Conservation (phyloP, 768 basidiomycete genomes). For the Sporobolomyces pararoseus region DNA sequence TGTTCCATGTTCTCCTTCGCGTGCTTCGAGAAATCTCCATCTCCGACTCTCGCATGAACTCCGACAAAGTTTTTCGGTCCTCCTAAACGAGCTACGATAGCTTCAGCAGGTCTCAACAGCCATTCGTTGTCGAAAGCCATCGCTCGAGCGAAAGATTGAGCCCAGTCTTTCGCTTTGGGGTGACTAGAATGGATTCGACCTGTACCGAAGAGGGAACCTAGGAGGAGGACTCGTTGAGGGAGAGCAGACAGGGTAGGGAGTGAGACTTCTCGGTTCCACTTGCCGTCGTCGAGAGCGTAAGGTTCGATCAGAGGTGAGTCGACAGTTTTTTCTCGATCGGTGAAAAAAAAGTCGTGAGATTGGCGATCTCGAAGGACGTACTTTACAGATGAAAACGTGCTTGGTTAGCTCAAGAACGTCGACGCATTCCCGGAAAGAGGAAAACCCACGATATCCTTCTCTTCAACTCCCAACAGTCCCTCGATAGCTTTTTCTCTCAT, state of each 20-base stretch:
- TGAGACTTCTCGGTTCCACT: constrained; percentile 34
- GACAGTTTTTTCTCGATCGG: constrained; percentile 50
- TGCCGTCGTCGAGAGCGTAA: neutral
- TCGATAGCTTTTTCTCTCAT: constrained; percentile 56
- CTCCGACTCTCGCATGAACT: constrained; percentile 65
- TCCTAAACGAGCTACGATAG: constrained; percentile 54
- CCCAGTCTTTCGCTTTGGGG: neutral
- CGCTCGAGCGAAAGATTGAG: constrained; percentile 51
- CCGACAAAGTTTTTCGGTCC: constrained; percentile 56
- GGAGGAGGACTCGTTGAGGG: constrained; percentile 58
- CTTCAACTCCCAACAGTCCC: constrained; percentile 50
- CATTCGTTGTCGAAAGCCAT: constrained; percentile 60
- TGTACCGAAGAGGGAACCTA: constrained; percentile 73
- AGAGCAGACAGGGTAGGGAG: constrained; percentile 48
- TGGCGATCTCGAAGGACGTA: constrained; percentile 55
- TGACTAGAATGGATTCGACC: constrained; percentile 57
- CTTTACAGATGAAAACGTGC: too few relatives aligned
- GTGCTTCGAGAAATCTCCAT: constrained; percentile 58
- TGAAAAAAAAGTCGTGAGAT: constrained; percentile 63
- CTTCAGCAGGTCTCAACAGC: constrained; percentile 53
- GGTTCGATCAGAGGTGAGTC: constrained; percentile 12
- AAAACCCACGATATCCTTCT: constrained; percentile 40
- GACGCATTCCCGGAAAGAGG: too few relatives aligned
- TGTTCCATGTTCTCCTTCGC: constrained; percentile 53
- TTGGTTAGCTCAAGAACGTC: too few relatives aligned